A percentile compares a stretch with the other conserved stretches of the same genome.
phyloP scores from a whole-genome alignment of 2,329 filamentous ascomycete genomes.

The Arthroderma sp. region DNA sequence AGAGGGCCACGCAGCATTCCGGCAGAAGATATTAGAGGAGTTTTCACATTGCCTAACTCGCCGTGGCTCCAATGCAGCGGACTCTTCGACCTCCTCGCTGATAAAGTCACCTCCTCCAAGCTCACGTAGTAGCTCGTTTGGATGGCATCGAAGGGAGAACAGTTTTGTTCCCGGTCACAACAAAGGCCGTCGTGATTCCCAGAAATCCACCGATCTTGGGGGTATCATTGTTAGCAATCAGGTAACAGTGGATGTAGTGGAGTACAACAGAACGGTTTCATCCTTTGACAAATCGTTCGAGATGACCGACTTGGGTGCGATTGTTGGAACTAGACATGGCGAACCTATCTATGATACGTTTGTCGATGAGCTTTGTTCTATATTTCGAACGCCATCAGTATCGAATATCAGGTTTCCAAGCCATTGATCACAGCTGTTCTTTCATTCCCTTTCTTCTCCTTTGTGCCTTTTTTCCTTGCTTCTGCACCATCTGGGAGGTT shows the following conservation, averaged over 20 bases:
- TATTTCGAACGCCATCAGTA: constrained; percentile 3
- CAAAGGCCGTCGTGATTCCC: background rate
- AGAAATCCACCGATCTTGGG: constrained; percentile 24
- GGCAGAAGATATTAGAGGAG: constrained; percentile 48
- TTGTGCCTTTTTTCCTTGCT: too few relatives aligned
- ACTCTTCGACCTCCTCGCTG: background rate
- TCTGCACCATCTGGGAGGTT: too few relatives aligned
- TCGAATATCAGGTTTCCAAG: too few relatives aligned
- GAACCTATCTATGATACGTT: constrained; percentile 6
- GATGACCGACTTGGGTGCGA: constrained; percentile 8
- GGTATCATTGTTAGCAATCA: constrained; percentile 53
- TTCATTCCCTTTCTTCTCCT: too few relatives aligned
- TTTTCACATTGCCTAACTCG: constrained; percentile 32
- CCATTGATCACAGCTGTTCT: too few relatives aligned
- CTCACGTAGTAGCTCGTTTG: background rate
- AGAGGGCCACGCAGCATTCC: constrained; percentile 46
- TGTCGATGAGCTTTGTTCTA: constrained; percentile 10
- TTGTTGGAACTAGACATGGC: constrained; percentile 7
- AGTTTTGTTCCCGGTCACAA: background rate
- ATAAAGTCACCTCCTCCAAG: constrained; percentile 8
- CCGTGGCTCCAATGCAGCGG: background rate
- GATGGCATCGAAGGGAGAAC: background rate
- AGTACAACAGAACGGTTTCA: constrained; percentile 11
- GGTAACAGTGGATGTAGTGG: constrained; percentile 41
- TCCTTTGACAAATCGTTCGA: constrained; percentile 8